Evolutionary conservation across 805 yeast genomes (phyloP).

Genomic region (Metschnikowia cerradonensis): DNA sequence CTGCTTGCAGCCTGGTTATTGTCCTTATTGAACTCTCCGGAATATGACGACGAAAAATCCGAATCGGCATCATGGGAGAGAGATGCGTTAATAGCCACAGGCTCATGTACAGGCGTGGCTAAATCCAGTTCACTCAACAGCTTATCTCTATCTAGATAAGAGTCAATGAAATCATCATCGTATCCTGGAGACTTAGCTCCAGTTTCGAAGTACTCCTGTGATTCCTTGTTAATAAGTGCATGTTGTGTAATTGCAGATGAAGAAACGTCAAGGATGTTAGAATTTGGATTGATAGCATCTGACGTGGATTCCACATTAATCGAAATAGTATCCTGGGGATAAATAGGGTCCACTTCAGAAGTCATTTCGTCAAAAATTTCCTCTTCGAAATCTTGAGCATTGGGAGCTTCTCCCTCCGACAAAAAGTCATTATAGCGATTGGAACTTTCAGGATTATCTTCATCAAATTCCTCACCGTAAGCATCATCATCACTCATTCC

Average conservation of each 20-base stretch:
- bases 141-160: slow-evolving; percentile 13
- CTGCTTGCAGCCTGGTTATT: neutral
- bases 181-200: slow-evolving; percentile 14
- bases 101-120: neutral
- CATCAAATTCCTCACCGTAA: slow-evolving; percentile 18
- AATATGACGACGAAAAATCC: neutral
- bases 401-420: slow-evolving; percentile 14
- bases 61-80: neutral
- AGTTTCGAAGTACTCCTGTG: neutral
- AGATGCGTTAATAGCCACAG: neutral
- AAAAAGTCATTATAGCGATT: slow-evolving; percentile 21
- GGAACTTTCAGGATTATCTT: slow-evolving; percentile 11
- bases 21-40: neutral
- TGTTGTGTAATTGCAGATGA: neutral
- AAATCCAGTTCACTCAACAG: slow-evolving; percentile 2
- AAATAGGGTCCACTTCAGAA: neutral
- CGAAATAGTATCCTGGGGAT: neutral
- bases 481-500: slow-evolving; percentile 30
- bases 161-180: slow-evolving; percentile 16
- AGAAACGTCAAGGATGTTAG: neutral
- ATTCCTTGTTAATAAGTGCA: neutral
- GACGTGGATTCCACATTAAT: neutral
- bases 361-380: neutral
- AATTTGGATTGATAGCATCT: too few species aligned
- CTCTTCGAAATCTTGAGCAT: neutral